Evolutionary conservation across 1,139 yeast genomes (phyloP).

Genomic region (Geotrichum cucujoidarum): DNA sequence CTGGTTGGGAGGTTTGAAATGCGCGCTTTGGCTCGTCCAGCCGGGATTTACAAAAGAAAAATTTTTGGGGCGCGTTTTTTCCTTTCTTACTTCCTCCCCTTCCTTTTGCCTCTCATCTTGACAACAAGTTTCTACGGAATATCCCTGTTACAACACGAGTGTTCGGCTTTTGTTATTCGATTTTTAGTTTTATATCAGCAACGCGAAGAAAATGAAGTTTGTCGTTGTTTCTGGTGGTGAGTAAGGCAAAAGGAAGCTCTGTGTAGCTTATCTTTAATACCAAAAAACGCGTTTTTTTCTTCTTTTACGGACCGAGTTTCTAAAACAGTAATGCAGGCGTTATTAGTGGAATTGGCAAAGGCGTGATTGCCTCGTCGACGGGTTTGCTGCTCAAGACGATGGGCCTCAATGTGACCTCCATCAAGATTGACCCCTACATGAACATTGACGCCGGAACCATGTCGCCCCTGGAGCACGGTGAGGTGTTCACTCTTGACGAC

Average conservation of each 20-base stretch:
- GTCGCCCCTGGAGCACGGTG: conserved; percentile 99
- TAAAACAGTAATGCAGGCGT: conserved; percentile 79
- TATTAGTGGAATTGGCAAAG: conserved; percentile 98
- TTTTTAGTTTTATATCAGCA: neutral
- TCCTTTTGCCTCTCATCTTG: conserved; percentile 17
- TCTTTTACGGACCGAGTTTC: neutral
- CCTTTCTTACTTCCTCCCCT: conserved; percentile 15
- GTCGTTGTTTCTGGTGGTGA: conserved; percentile 94
- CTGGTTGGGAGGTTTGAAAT: neutral
- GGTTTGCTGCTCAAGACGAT: conserved; percentile 90
- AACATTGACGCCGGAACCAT: conserved; percentile 99
- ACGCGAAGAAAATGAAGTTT: conserved; percentile 72
- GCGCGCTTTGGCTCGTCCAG: too few relatives aligned
- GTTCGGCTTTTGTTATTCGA: neutral
- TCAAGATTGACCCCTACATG: conserved; percentile 98
- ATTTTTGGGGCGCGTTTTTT: neutral
- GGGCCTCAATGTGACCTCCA: conserved; percentile 92
- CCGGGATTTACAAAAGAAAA: conserved; percentile 1
- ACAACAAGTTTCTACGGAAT: conserved; percentile 16
- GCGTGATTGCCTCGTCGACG: conserved; percentile 94
- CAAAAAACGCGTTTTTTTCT: conserved; percentile 1
- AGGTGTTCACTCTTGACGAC: conserved; percentile 93
- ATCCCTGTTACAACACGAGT: too few relatives aligned
- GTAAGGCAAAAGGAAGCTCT: conserved; percentile 23
- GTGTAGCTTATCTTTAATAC: neutral